These are phyloP conservation scores for Spathaspora girioi DNA, from an alignment of 805 yeast genomes.

Conservation along the genomic window DNA sequence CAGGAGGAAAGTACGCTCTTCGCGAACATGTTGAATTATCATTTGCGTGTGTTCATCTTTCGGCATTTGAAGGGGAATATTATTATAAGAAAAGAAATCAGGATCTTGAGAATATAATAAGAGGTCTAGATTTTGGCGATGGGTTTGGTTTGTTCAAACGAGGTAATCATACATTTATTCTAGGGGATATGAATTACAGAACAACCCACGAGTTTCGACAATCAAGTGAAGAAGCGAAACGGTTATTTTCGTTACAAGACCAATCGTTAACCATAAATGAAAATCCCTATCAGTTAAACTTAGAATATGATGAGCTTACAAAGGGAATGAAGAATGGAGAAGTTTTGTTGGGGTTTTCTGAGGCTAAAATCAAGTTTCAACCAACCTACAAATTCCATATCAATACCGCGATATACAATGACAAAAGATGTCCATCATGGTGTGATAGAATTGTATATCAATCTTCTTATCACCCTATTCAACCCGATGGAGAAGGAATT, in stretches of 20 bases:
- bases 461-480: conserved; percentile 28
- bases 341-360: conserved; percentile 61
- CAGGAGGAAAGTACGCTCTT: conserved; percentile 15
- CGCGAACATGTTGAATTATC: conserved; percentile 41
- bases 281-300: conserved; percentile 18
- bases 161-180: conserved; percentile 56
- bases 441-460: conserved; percentile 78
- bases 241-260: conserved; percentile 22
- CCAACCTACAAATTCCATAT: conserved; percentile 75
- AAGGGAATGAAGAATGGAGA: conserved; percentile 37
- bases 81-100: conserved; percentile 47
- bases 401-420: conserved; percentile 49
- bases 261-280: conserved; percentile 9
- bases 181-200: conserved; percentile 88
- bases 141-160: conserved; percentile 52
- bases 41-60: conserved; percentile 67
- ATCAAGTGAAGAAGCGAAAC: conserved; percentile 9
- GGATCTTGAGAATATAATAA: conserved; percentile 48
- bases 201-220: conserved; percentile 27
- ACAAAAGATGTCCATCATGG: conserved; percentile 78
- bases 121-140: conserved; percentile 56
- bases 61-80: conserved; percentile 69
- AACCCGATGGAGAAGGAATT: not conserved
- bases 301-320: conserved; percentile 49
- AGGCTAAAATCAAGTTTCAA: conserved; percentile 59